Base-by-base conservation (phyloP, 306 rosid genomes). In the Gastrolobium bilobum region DNA sequence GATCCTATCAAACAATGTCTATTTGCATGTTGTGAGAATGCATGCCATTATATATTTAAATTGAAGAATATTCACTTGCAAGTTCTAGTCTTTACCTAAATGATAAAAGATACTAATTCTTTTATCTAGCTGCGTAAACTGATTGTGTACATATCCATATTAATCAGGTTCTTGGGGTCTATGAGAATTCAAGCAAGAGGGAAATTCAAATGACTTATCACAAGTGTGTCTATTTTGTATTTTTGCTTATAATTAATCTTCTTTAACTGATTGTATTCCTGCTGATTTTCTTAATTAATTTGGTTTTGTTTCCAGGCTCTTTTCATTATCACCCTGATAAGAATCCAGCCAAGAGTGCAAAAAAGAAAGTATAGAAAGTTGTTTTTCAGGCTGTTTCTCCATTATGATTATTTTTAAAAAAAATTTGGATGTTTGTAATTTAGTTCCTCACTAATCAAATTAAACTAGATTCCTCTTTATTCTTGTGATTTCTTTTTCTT, bases 191-290 rank as follows among this genome's bases (percentile, higher is more conserved):
- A 59, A 81, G 90, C 72, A 94, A 89, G 76, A 87, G 97, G 30
- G 97, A 91, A 91, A 80, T 91, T 85, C 97, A 91, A 90, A 91
- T 89, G 85, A 92, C 97, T 47, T 91, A 88, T 70, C 97, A 91
- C 89, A 91, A 91, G 97, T 91, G 88, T 60, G 90, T 54, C 69
- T 76, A 38, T 34, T 34, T 40, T 62, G 0, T 11, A 11, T 29
- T 66, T 40, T 39, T 44, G 4, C 33, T 31, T 68, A 53, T 72
- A 35, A 4, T 20, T 20, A 26, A 53, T 20, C 26, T 20, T 20
- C 26, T 20, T 20, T 20, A 20, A 20, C 26, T 20, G 26, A 20
- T 20, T 20, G 26, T 20, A 20, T 20, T 20, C 26, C 26, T 20
- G 26, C 8, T 6, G 33, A 10, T 60, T 29, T 34, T 68, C 20